These are phyloP conservation scores for Trichosanthes cucumerina DNA, from an alignment of 306 rosid species.

Conservation along the genomic window DNA sequence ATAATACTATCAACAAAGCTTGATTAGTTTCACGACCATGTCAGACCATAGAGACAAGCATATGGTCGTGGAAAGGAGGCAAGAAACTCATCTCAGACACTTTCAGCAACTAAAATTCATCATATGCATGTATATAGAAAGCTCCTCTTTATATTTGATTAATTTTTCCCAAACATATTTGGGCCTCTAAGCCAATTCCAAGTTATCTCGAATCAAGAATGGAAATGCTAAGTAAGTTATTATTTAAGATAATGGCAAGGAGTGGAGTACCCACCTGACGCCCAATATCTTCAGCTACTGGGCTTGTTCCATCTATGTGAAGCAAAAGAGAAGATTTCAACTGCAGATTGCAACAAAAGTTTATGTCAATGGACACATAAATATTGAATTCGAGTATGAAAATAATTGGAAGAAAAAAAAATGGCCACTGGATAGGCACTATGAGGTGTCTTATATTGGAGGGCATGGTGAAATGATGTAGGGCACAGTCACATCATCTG, in stretches of 20 bases:
- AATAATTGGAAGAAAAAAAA: not conserved
- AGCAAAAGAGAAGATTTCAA: slow-evolving; percentile 80
- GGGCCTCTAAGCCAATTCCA: not conserved
- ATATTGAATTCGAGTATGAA: not conserved
- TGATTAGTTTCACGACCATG: not conserved
- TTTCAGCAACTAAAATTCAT: not conserved
- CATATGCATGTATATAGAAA: not conserved
- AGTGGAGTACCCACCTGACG: slow-evolving; percentile 49
- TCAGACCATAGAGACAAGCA: not conserved
- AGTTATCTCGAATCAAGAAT: not conserved
- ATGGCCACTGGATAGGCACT: not conserved
- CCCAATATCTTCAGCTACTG: slow-evolving; percentile 88
- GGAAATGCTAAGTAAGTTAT: not conserved
- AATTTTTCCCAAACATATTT: not conserved
- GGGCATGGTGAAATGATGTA: not conserved
- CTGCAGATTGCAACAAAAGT: slow-evolving; percentile 43
- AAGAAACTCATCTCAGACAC: not conserved
- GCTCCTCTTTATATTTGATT: not conserved
- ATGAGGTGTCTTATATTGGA: not conserved
- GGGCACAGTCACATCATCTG: not conserved
- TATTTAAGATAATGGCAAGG: not conserved
- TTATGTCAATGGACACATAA: not conserved
- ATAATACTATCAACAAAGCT: not conserved
- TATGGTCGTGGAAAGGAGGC: not conserved
- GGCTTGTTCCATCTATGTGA: slow-evolving; percentile 86